phyloP scores from a whole-genome alignment of 2,329 filamentous ascomycete genomes.

The Coleophoma eucalyptorum region DNA sequence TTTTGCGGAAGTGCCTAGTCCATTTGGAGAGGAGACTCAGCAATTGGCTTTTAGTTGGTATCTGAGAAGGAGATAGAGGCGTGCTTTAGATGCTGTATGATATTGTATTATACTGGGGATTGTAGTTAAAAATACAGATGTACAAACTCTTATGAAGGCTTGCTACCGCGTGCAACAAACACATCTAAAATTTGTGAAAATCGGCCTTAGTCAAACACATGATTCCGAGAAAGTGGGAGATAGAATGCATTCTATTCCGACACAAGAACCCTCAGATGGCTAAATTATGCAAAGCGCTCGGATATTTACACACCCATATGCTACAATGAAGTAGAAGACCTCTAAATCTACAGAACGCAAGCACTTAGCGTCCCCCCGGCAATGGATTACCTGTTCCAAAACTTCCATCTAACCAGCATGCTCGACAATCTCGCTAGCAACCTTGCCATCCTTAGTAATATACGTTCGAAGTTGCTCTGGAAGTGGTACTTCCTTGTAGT shows the following conservation, averaged over 20 bases:
- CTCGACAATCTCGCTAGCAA: constrained; percentile 93
- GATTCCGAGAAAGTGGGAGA: not conserved
- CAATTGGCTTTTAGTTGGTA: constrained; percentile 95
- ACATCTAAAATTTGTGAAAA: too few relatives aligned
- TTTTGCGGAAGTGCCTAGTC: constrained; percentile 77
- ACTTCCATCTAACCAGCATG: constrained; percentile 65
- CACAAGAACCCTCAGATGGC: not conserved
- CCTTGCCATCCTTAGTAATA: constrained; percentile 66
- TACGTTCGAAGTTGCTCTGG: constrained; percentile 86
- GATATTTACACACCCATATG: constrained; percentile 8
- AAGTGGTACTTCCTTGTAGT: constrained; percentile 82
- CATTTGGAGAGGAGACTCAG: constrained; percentile 66
- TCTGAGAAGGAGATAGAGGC: constrained; percentile 41
- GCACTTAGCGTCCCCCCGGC: not conserved
- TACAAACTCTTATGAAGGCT: not conserved
- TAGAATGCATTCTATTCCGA: not conserved
- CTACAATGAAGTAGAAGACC: constrained; percentile 5
- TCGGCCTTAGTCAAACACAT: too few relatives aligned
- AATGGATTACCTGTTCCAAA: not conserved
- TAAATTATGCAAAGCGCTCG: not conserved
- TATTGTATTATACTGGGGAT: not conserved
- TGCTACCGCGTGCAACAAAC: too few relatives aligned
- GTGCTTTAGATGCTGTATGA: constrained; percentile 1
- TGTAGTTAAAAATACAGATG: not conserved
- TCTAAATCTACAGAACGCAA: not conserved